Evolutionary conservation across 345 rosid genomes (phyloP), one percentile per base, ranked within the genome.

Genomic region (Psidium guajava): DNA sequence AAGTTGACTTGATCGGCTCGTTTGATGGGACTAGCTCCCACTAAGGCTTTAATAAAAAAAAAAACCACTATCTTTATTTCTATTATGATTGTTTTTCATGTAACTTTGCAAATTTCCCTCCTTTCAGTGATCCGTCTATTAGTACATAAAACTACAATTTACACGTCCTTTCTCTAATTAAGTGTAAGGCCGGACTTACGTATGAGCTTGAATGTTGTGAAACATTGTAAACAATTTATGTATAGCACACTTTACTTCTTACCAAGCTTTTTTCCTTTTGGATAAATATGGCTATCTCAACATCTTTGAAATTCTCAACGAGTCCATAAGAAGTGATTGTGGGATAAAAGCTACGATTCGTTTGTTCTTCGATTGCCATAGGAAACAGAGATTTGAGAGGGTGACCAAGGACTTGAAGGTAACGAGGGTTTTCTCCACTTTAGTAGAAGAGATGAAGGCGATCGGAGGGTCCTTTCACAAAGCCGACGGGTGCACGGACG

Each of bases 401-500:
- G 96, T 95, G 87, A 90, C 92, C 5, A 91, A 93, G 83, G 89
- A 91, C 85, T 84, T 97, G 44, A 96, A 94, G 90, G 95, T 97
- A 55, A 89, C 91, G 11, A 91, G 98, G 74, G 89, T 95, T 52
- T 91, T 97, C 89, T 90, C 92, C 2, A 97, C 98, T 36, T 64
- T 97, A 85, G 95, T 97, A 75, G 94, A 92, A 87, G 98, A 94
- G 92, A 93, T 97, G 95, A 97, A 89, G 87, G 96, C 92, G 0
- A 95, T 97, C 59, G 85, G 77, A 36, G 47, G 92, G 82, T 57
- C 81, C 14, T 24, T 44, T 12, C 52, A 40, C 44, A 49, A 84
- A 89, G 95, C 92, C 61, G 89, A 90, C 0, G 87, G 86, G 5
- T 93, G 94, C 82, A 92, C 91, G 1, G 98, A 96, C 28, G 97